A percentile compares a stretch with the other conserved stretches of the same genome.
phyloP scores from a whole-genome alignment of 139 green algal genomes.

The Micromonas pusilla region DNA sequence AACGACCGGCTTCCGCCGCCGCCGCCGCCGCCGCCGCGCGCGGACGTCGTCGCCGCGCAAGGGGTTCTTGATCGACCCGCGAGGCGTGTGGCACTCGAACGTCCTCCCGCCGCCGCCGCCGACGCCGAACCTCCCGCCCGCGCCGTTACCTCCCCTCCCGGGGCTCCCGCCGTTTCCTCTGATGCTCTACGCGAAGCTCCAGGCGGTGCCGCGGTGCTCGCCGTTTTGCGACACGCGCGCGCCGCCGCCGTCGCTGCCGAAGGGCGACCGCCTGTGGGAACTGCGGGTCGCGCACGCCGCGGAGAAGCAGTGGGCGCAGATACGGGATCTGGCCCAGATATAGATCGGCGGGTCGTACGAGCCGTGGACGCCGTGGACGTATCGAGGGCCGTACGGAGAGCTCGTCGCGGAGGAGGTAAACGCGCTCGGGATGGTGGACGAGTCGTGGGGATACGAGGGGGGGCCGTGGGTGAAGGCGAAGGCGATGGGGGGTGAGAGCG shows the following conservation, averaged over 20 bases:
- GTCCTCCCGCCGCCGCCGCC: neutral
- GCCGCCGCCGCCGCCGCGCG: too few relatives aligned
- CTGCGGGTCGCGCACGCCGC: neutral
- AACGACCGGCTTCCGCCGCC: too few relatives aligned
- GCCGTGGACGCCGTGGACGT: too few relatives aligned
- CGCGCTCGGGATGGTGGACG: too few relatives aligned
- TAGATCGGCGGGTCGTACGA: neutral
- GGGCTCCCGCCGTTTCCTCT: neutral
- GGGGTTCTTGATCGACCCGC: neutral
- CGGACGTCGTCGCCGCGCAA: neutral
- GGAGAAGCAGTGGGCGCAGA: neutral
- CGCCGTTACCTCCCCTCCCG: neutral
- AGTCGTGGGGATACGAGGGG: too few relatives aligned
- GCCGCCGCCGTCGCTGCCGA: neutral
- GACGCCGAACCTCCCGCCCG: neutral
- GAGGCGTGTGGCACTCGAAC: neutral
- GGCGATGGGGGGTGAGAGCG: too few relatives aligned
- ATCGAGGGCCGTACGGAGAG: too few relatives aligned
- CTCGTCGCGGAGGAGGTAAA: too few relatives aligned
- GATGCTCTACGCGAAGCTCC: neutral
- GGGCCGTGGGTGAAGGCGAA: too few relatives aligned
- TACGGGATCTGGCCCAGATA: neutral
- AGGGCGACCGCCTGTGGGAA: neutral
- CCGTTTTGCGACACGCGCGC: neutral
- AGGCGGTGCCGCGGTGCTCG: neutral